Percentiles rank a stretch among this genome's conserved stretches.
Conservation (phyloP, 306 rosid genomes). For the Mucuna pruriens region DNA sequence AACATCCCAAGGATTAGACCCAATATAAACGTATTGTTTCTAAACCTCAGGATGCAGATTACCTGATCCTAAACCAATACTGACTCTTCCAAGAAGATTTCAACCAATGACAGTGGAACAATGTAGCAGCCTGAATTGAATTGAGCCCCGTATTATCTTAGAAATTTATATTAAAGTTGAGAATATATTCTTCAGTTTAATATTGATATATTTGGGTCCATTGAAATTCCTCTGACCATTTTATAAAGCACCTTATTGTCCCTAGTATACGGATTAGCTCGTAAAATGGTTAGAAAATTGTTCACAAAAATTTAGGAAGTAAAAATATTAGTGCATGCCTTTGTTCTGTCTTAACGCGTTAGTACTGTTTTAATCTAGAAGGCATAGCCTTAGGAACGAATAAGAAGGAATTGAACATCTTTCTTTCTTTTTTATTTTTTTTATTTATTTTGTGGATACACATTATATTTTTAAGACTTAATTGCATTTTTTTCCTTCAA, state of each 20-base stretch:
- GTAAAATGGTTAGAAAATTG: too few relatives aligned
- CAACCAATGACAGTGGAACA: slow-evolving; percentile 7
- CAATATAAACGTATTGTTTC: slow-evolving; percentile 38
- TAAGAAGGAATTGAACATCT: not conserved
- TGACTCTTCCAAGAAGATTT: slow-evolving; percentile 23
- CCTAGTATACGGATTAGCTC: too few relatives aligned
- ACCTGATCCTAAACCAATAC: slow-evolving; percentile 49
- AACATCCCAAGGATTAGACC: slow-evolving; percentile 45
- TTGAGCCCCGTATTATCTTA: slow-evolving; percentile 6
- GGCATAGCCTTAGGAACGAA: not conserved
- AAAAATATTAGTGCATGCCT: not conserved
- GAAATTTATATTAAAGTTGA: slow-evolving; percentile 54
- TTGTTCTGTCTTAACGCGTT: too few relatives aligned
- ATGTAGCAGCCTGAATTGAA: slow-evolving; percentile 30
- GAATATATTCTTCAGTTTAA: slow-evolving; percentile 26
- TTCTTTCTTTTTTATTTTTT: too few relatives aligned
- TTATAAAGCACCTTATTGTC: not conserved
- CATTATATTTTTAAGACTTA: too few relatives aligned
- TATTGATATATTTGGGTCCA: not conserved
- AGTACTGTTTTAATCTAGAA: not conserved
- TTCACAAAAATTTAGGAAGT: too few relatives aligned
- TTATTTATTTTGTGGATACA: not conserved
- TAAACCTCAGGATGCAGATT: slow-evolving; percentile 75
- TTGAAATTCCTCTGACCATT: not conserved
- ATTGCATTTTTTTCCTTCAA: too few relatives aligned